Evolutionary conservation across 768 basidiomycete species (phyloP), one percentile per base, ranked within the genome.

Genomic region (Phanerodontia chrysosporium): DNA sequence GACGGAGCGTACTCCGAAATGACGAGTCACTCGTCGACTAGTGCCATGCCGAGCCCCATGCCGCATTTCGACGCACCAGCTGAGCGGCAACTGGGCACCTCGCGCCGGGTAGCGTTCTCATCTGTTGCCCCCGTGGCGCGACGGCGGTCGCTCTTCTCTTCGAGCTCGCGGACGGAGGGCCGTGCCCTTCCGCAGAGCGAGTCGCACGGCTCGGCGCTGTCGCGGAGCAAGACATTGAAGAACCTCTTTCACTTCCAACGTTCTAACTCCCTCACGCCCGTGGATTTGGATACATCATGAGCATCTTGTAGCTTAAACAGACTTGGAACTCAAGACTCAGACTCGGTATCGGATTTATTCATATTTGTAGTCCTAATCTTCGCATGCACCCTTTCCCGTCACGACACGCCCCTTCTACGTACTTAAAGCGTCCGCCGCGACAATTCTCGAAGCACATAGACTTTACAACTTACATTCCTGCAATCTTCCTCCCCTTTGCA

Each of bases 181-280:
- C n/a, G 32, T 42, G 30, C 45, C 30, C 24, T 35, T 7, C 45
- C 27, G 32, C 35, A 46, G 59, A 25, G 45, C 42, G 24, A 24
- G 57, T 18, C 27, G 18, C 27, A n/a, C 2, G 18, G 21, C 28
- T 25, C 46, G 57, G 13, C 55, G 44, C 45, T 60, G 9, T 21
- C 54, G 25, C 35, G 61, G 58, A 56, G 59, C 48, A 55, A 56
- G 58, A 62, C 57, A 21, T 28, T 62, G 29, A 62, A 62, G 57
- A 49, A 55, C 54, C 28, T 62, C 8, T 55, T 62, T 21, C 45
- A 27, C 2, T 59, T 62, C 46, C 44, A 49, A 16, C 61, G 61
- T 30, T 55, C 61, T 22, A 61, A 45, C 55, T 57, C 60, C 8
- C 51, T 57, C 30, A 46, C 60, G 14, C 60, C 55, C 16, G 16